These are phyloP conservation scores for Pythium folliculosum DNA, from an alignment of 352 stramenopile genomes.

Conservation along the genomic window DNA sequence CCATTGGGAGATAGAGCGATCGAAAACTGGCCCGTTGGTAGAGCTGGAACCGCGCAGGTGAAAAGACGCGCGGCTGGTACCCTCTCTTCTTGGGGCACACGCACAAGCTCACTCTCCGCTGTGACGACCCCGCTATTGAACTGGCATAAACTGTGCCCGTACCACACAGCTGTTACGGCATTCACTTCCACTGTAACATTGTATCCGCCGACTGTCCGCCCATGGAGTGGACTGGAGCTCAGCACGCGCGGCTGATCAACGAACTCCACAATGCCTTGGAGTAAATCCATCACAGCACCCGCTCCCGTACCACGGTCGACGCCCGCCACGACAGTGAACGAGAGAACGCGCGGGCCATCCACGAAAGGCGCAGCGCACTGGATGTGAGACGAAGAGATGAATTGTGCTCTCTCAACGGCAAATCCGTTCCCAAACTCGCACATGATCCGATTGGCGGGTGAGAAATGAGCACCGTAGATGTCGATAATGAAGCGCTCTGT, in stretches of 20 bases:
- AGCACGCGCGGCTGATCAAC: slow-evolving; percentile 1
- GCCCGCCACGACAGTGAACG: slow-evolving; percentile 9
- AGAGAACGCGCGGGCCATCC: neutral
- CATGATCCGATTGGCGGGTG: slow-evolving; percentile 4
- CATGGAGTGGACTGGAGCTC: slow-evolving; percentile 5
- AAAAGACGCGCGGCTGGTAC: neutral
- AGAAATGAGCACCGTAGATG: slow-evolving; percentile 23
- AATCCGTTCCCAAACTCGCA: slow-evolving; percentile 25
- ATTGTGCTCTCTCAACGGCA: neutral
- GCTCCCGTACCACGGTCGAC: no score
- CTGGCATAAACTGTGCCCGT: slow-evolving; percentile 9
- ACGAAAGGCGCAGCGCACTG: slow-evolving; percentile 12
- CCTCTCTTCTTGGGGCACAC: no score
- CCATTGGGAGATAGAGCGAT: slow-evolving; percentile 29
- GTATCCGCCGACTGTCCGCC: slow-evolving; percentile 4
- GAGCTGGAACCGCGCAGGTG: slow-evolving; percentile 15
- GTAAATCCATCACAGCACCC: neutral
- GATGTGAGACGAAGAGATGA: slow-evolving; percentile 23
- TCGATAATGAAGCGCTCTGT: slow-evolving; percentile 11
- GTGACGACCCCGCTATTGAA: slow-evolving; percentile 3
- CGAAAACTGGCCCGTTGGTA: slow-evolving; percentile 11
- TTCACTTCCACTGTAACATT: slow-evolving; percentile 16
- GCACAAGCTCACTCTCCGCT: neutral
- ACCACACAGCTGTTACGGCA: neutral
- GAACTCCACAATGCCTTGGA: slow-evolving; percentile 24